Base-by-base conservation (phyloP, 2,329 filamentous ascomycete genomes). In the Aureobasidium melanogenum region DNA sequence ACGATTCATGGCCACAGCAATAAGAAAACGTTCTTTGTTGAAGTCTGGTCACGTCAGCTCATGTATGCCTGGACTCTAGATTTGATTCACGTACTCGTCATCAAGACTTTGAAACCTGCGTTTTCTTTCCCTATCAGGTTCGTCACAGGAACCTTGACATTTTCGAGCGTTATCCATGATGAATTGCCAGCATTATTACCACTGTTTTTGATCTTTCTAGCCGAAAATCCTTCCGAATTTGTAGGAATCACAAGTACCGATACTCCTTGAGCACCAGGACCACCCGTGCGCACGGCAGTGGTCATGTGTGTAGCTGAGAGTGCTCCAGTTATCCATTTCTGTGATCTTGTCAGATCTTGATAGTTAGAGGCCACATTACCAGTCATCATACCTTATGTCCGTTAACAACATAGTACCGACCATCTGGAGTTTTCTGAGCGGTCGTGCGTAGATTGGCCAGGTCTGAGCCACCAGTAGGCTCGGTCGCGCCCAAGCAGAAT, bases 301-400 rank as follows among this genome's bases (percentile, higher is more conserved):
- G 84, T 85, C 70, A 82, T 81, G 68, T 84, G 84, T 52, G 84
- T 79, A 14, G 84, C 82, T 76, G 79, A 84, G 1, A 82, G 79
- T 17, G 77, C 81, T 50, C 83, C 84, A 0, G 85, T 87, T 65
- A 88, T 87, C 84, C 84, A 86, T 69, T 86, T 86, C 76, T 88
- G 87, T 55, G 80, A 79, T 0, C 85, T 85, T 61, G 85, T 86
- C 17, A 88, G 83, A 38, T 86, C 67, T 66, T 86, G 88, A 51
- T 74, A 69, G 28, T 28, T 28, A 5, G 28, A 5, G 28, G 5
- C 28, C 28, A 5, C 28, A 38, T 76, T 73, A 0, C 79, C 81
- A 39, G 63, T 55, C 28, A 74, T 75, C 39, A 72, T 69, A 0
- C 28, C 28, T 28, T 28, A 8, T 28, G 28, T 28, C 28, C 28